Evolutionary conservation across 2,329 filamentous ascomycete species (phyloP).

Genomic region (Leptographium lundbergii): DNA sequence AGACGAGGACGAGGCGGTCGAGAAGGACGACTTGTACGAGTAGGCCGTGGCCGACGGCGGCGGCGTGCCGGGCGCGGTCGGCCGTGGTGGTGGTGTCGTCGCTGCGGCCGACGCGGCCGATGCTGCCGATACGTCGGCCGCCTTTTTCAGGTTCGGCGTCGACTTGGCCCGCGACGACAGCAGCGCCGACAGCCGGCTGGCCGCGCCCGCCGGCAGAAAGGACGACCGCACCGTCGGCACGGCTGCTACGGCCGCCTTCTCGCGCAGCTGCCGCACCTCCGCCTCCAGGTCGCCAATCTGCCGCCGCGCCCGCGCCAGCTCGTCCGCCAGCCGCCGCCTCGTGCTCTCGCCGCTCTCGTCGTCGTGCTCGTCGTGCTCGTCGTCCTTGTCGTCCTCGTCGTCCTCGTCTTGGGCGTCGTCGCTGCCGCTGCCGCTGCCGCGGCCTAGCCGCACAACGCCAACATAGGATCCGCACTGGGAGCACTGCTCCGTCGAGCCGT

Average conservation of each 20-base stretch:
- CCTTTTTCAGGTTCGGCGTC: slow-evolving; percentile 23
- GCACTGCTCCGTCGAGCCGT: not conserved
- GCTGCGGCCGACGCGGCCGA: slow-evolving; percentile 13
- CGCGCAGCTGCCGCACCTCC: slow-evolving; percentile 56
- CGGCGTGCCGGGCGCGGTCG: not conserved
- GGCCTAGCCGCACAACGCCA: not conserved
- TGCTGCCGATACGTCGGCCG: slow-evolving; percentile 2
- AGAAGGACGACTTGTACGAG: slow-evolving; percentile 7
- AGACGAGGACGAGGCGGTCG: not conserved
- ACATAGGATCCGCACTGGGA: not conserved
- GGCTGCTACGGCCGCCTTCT: slow-evolving; percentile 41
- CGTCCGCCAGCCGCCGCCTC: not conserved
- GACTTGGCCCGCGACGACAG: slow-evolving; percentile 33
- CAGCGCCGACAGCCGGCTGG: slow-evolving; percentile 30
- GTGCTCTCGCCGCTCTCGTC: not conserved
- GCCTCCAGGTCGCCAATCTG: slow-evolving; percentile 57
- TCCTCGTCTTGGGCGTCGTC: no score
- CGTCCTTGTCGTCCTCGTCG: no score
- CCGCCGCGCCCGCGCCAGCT: slow-evolving; percentile 40
- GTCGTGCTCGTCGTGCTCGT: no score
- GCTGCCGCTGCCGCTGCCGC: not conserved
- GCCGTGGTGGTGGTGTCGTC: not conserved
- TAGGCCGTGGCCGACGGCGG: not conserved
- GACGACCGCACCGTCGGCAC: slow-evolving; percentile 23
- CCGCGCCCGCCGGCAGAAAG: slow-evolving; percentile 32